phyloP scores from a whole-genome alignment of 352 stramenopile species.

The Peronospora destructor region DNA sequence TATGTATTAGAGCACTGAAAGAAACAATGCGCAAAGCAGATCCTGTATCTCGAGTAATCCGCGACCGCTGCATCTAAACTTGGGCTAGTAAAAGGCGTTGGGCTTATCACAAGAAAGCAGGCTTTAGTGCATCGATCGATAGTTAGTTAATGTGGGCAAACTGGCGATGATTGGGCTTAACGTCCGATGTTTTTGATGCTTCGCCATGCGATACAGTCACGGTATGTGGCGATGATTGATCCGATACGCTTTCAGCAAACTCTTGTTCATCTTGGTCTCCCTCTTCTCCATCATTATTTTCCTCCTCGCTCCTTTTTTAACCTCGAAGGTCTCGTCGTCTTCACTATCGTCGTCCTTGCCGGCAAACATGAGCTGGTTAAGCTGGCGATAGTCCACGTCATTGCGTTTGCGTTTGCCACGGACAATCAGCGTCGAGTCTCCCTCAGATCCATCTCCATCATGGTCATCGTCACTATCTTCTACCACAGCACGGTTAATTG shows the following conservation, averaged over 20 bases:
- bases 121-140: constrained; percentile 59
- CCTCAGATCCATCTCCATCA: constrained; percentile 18
- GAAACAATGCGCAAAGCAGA: constrained; percentile 4
- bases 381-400: constrained; percentile 68
- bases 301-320: constrained; percentile 37
- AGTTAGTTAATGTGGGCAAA: constrained; percentile 37
- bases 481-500: constrained; percentile 29
- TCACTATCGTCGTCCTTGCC: constrained; percentile 58
- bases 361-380: constrained; percentile 76
- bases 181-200: constrained; percentile 10
- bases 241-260: constrained; percentile 6
- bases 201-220: constrained; percentile 20
- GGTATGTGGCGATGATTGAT: constrained; percentile 20
- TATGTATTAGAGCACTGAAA: constrained; percentile 48
- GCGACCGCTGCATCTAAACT: constrained; percentile 23
- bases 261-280: constrained; percentile 14
- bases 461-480: constrained; percentile 8
- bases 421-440: constrained; percentile 42
- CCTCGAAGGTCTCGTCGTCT: constrained; percentile 38
- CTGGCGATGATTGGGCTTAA: constrained; percentile 19
- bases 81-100: constrained; percentile 1
- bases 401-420: constrained; percentile 73
- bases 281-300: constrained; percentile 26
- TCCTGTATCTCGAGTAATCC: constrained; percentile 22
- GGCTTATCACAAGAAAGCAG: constrained; percentile 16